phyloP scores from a whole-genome alignment of 2,329 filamentous ascomycete species.

The Clonostachys chloroleuca region DNA sequence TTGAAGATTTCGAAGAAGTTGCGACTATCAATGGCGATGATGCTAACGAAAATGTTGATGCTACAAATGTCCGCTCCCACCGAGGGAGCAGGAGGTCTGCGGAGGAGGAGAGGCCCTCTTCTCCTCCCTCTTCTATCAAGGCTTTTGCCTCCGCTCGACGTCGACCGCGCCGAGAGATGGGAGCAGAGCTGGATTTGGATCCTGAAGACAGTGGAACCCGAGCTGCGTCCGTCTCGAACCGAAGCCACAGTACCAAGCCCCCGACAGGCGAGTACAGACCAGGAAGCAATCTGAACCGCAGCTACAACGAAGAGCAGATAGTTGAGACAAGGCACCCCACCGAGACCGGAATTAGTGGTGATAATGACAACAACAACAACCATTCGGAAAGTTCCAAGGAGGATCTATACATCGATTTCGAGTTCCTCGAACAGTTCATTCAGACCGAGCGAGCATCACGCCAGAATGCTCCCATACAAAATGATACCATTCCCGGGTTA shows the following conservation, averaged over 20 bases:
- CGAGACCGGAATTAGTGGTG: no score
- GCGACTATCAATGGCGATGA: no score
- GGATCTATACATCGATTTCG: conserved; percentile 83
- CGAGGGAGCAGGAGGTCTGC: no score
- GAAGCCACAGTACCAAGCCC: conserved; percentile 59
- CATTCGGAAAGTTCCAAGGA: conserved; percentile 36
- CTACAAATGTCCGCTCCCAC: no score
- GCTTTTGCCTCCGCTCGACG: conserved; percentile 93
- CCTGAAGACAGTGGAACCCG: conserved; percentile 54
- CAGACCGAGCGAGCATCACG: conserved; percentile 49
- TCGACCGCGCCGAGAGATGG: conserved; percentile 67
- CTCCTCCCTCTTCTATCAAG: conserved; percentile 94
- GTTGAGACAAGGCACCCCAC: no score
- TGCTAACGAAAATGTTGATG: no score
- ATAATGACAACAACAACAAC: no score
- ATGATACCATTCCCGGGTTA: neutral
- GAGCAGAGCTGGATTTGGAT: conserved; percentile 41
- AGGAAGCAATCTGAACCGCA: conserved; percentile 88
- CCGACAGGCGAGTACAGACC: conserved; percentile 64
- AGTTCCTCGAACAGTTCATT: conserved; percentile 91
- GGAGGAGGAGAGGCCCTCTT: conserved; percentile 61
- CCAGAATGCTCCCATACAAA: conserved; percentile 21
- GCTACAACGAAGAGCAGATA: conserved; percentile 55
- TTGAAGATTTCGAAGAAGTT: no score
- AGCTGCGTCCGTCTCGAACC: conserved; percentile 62